A percentile compares a stretch with the other conserved stretches of the same genome.
These are phyloP conservation scores for Tuber brumale DNA, from an alignment of 495 filamentous ascomycete species.

Conservation along the genomic window DNA sequence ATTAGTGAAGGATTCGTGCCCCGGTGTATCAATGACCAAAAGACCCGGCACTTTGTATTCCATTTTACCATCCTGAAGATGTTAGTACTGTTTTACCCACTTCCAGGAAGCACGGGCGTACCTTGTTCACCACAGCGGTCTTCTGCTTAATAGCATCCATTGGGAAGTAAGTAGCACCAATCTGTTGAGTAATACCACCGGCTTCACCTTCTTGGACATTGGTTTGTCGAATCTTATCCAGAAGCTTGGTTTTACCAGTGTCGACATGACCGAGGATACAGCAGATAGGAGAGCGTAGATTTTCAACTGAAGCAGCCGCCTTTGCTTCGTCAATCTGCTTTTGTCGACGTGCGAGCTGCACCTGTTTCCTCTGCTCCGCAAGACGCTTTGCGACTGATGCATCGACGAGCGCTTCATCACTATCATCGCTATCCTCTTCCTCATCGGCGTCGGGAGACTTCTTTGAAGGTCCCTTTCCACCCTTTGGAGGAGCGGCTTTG, in stretches of 20 bases:
- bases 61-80: slow-evolving; percentile 65
- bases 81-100: not conserved
- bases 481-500: slow-evolving; percentile 34
- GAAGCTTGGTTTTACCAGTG: slow-evolving; percentile 97
- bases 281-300: slow-evolving; percentile 96
- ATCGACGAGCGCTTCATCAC: slow-evolving; percentile 59
- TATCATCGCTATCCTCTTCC: slow-evolving; percentile 86
- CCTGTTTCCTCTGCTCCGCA: slow-evolving; percentile 69
- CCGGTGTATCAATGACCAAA: slow-evolving; percentile 95
- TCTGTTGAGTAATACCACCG: slow-evolving; percentile 99
- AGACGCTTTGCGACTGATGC: slow-evolving; percentile 60
- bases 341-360: slow-evolving; percentile 81
- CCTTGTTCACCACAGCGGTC: slow-evolving; percentile 75
- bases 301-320: slow-evolving; percentile 83
- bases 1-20: slow-evolving; percentile 99
- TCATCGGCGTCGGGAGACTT: slow-evolving; percentile 62
- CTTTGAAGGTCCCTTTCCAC: slow-evolving; percentile 37
- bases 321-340: slow-evolving; percentile 85
- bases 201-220: slow-evolving; percentile 99
- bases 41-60: slow-evolving; percentile 98
- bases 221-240: slow-evolving; percentile 98
- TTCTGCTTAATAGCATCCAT: slow-evolving; percentile 87
- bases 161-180: slow-evolving; percentile 99
- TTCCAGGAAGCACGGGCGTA: not conserved
- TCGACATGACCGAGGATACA: slow-evolving; percentile 99